These are phyloP conservation scores for Draba incana DNA, from an alignment of 345 rosid genomes.

Conservation along the genomic window DNA sequence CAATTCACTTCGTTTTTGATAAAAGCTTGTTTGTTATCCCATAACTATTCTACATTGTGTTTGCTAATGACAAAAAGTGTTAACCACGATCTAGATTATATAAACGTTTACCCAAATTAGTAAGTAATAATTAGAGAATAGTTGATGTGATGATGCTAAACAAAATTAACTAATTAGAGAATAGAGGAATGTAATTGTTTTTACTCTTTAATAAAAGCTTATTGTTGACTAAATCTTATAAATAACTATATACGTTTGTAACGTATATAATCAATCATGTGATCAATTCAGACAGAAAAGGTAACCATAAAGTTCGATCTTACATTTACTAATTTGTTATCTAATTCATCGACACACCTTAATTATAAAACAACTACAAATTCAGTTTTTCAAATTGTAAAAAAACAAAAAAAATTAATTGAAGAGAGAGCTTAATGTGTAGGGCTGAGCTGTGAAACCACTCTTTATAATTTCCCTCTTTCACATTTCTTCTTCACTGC, in stretches of 20 bases:
- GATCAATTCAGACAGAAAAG: conserved; percentile 28
- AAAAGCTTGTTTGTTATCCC: not conserved
- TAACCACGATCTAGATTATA: not conserved
- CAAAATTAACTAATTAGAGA: conserved; percentile 25
- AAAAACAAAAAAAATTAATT: not conserved
- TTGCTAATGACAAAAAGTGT: too few species aligned
- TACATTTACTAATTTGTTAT: conserved; percentile 16
- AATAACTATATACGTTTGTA: conserved; percentile 7
- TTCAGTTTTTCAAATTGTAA: not conserved
- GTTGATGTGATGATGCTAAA: conserved; percentile 1
- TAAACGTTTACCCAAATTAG: not conserved
- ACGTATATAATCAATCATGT: conserved; percentile 35
- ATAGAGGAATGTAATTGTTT: conserved; percentile 34
- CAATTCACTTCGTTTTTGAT: not conserved
- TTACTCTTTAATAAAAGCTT: conserved; percentile 25
- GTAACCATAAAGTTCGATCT: conserved; percentile 25
- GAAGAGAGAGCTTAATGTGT: not conserved
- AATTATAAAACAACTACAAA: not conserved
- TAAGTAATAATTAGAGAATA: not conserved
- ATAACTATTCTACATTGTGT: too few species aligned
- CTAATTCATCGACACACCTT: conserved; percentile 8
- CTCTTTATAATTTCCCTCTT: conserved; percentile 34
- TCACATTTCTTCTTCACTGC: conserved; percentile 25
- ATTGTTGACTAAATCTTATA: conserved; percentile 28
- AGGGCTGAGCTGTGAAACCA: conserved; percentile 38